Evolutionary conservation across 2,329 filamentous ascomycete genomes (phyloP).

Genomic region (Pochonia chlamydosporia): DNA sequence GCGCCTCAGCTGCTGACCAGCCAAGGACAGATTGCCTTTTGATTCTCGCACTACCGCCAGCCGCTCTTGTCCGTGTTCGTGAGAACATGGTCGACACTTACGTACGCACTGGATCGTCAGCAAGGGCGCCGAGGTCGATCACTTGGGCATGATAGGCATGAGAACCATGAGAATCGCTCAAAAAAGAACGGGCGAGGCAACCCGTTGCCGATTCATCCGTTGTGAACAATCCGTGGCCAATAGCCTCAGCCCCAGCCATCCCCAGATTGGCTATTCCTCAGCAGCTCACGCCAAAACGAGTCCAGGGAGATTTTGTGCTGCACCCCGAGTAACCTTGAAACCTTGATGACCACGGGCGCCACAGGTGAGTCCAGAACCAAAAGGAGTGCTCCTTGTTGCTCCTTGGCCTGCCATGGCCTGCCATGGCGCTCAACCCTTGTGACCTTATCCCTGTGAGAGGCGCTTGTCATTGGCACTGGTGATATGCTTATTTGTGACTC

Average conservation of each 20-base stretch:
- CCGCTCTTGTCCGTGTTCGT: not conserved
- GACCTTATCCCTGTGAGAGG: not conserved
- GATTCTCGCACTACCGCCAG: not conserved
- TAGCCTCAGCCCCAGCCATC: slow-evolving; percentile 6
- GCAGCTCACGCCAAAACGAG: not conserved
- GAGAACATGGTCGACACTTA: not conserved
- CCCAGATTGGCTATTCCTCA: slow-evolving; percentile 4
- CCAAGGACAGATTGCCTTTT: not conserved
- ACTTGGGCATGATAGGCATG: not conserved
- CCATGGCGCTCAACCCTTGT: not conserved
- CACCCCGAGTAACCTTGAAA: not conserved
- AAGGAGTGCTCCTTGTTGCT: slow-evolving; percentile 1
- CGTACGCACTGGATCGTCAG: not conserved
- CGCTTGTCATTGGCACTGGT: not conserved
- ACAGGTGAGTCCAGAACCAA: slow-evolving; percentile 7
- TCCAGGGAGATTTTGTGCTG: not conserved
- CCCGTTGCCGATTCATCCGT: slow-evolving; percentile 10
- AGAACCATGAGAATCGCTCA: not conserved
- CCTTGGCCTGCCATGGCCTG: not conserved
- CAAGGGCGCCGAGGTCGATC: not conserved
- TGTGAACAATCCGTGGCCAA: slow-evolving; percentile 3
- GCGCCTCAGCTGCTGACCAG: too few relatives aligned
- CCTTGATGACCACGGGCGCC: slow-evolving; percentile 5
- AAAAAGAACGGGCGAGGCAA: not conserved
- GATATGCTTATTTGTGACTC: slow-evolving; percentile 1